Evolutionary conservation across 352 stramenopile genomes (phyloP), one percentile per base, ranked within the genome.

Genomic region (Pythium myriotylum): DNA sequence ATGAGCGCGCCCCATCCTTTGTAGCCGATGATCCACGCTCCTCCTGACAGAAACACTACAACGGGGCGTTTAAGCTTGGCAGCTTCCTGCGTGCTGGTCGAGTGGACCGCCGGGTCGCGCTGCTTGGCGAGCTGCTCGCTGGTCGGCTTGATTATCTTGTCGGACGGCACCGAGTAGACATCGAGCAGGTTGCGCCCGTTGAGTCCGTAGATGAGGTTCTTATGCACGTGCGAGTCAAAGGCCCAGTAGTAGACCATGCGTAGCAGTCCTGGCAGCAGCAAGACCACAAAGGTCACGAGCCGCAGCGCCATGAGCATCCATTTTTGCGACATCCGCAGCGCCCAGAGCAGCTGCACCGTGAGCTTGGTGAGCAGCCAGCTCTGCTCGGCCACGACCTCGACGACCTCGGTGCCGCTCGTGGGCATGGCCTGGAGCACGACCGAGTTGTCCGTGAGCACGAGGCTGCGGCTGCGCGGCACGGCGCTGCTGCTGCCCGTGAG

Each of bases 1-100:
- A 97, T 81, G 12, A 97, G 72, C 2, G 89, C 74, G 4, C 88
- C 89, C 91, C 91, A 98, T 20, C 88, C 91, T 72, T 97, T 97
- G 75, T 97, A 96, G 4, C 92, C 89, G 40, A 98, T 97, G 62
- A 96, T 96, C 89, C 90, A 98, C 8, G 89, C 84, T 29, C 89
- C 92, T 29, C 92, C 92, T 8, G 84, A 90, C 12, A 97, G 74
- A 59, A 98, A 97, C 17, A 98, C 79, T 0, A 97, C 71, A 8
- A 97, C 90, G 1, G 92, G 91, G 33, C 59, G 59, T 41, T 55
- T 54, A 29, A 57, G 24, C 24, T 68, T 14, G 16, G 9, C 27
- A n/a, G 27, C 26, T 1, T 22, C 43, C 17, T 59, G 29, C 2
- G 74, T 72, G 23, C 4, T 33, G 3, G 26, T 14, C 48, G 47